These are phyloP conservation scores for Trichoderma sp. DNA, from an alignment of 2,329 filamentous ascomycete genomes.

Conservation along the genomic window DNA sequence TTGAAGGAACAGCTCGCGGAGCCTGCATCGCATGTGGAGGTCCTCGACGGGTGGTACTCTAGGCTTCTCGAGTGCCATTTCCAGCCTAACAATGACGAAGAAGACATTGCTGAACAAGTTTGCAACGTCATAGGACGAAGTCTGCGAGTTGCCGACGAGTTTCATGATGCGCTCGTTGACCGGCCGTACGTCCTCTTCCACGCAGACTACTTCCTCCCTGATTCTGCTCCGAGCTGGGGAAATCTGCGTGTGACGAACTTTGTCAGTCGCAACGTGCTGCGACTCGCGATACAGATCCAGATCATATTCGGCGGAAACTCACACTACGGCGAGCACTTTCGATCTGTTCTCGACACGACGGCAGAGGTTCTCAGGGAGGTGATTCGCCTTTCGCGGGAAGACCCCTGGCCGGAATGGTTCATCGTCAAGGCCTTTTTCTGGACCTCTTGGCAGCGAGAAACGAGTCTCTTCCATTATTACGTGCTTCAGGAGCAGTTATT, in stretches of 20 bases:
- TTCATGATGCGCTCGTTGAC: neutral
- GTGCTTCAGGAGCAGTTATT: no score
- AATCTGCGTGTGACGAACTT: neutral
- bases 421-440: no score
- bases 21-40: neutral
- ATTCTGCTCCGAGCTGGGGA: neutral
- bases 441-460: no score
- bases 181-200: neutral
- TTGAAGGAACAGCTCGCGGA: no score
- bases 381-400: no score
- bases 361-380: no score
- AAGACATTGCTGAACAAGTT: neutral
- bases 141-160: no score
- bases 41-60: neutral
- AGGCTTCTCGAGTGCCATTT: neutral
- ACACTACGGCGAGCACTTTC: no score
- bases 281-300: neutral
- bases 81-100: neutral
- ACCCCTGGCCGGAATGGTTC: no score
- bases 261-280: neutral
- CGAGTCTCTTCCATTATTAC: no score
- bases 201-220: neutral
- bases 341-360: no score
- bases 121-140: neutral
- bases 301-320: no score